Percentiles rank a stretch among this genome's conserved stretches.
Evolutionary conservation across 1,284 basidiomycete genomes (phyloP).

Genomic region (Dichomitus squalens): DNA sequence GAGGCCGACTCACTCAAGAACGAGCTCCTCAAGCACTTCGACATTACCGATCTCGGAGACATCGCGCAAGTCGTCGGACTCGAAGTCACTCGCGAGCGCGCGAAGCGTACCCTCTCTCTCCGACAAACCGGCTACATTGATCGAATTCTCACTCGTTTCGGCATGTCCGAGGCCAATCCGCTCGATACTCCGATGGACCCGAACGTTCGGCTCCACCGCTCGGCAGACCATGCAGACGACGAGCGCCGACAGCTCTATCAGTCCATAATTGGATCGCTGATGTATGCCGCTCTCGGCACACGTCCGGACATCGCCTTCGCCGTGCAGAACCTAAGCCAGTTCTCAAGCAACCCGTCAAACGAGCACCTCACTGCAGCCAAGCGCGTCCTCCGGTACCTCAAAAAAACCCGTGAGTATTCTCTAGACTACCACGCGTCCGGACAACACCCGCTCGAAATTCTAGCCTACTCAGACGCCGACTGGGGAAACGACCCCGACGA

Average conservation of each 20-base stretch:
- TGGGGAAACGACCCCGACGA: not conserved
- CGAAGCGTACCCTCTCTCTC: slow-evolving; percentile 26
- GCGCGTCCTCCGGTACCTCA: slow-evolving; percentile 14
- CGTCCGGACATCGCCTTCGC: slow-evolving; percentile 15
- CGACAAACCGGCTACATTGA: slow-evolving; percentile 31
- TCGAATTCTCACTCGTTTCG: slow-evolving; percentile 15
- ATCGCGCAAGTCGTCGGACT: slow-evolving; percentile 28
- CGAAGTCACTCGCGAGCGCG: slow-evolving; percentile 28
- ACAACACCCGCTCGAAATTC: not conserved
- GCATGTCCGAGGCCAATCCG: slow-evolving; percentile 18
- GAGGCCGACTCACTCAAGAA: slow-evolving; percentile 4
- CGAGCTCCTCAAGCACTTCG: slow-evolving; percentile 19
- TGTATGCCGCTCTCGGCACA: slow-evolving; percentile 35
- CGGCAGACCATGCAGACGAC: slow-evolving; percentile 12
- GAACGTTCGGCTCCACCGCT: slow-evolving; percentile 9
- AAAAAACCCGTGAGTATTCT: slow-evolving; percentile 4
- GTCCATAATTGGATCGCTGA: slow-evolving; percentile 32
- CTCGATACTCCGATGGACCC: slow-evolving; percentile 24
- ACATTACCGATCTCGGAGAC: slow-evolving; percentile 29
- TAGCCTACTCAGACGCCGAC: slow-evolving; percentile 12
- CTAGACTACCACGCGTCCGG: not conserved
- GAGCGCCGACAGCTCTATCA: slow-evolving; percentile 25
- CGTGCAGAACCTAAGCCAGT: slow-evolving; percentile 6
- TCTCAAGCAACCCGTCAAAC: not conserved
- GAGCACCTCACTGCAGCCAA: slow-evolving; percentile 15